Base-by-base conservation (phyloP, 495 filamentous ascomycete genomes). In the Aspergillus bridgeri region DNA sequence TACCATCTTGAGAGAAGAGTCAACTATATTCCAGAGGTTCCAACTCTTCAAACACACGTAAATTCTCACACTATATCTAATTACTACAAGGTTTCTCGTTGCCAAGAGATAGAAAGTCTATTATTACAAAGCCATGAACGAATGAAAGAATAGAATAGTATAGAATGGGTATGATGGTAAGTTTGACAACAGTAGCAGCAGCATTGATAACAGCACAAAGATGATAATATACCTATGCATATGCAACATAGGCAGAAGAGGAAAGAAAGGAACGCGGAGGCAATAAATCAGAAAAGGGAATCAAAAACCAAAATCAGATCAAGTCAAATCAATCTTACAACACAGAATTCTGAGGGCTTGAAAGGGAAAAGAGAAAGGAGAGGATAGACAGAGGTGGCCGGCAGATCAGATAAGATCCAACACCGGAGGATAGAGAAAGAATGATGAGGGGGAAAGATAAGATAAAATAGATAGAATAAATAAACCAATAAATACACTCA, bases 201-300 rank as follows among this genome's bases (percentile, higher is more conserved):
- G 33, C 33, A 38, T 38, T 11, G 33, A 38, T 15, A 38, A 38
- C 33, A 38, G 33, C 33, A 54, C 29, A 47, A 60, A 46, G 58
- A 69, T 67, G 56, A 64, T 61, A 57, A 63, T 68, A 58, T 71
- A 71, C 60, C 65, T 69, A 71, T 73, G 65, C 68, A 73, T 24
- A 43, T 22, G 45, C n/a, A 64, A 59, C 51, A 60, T 60, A 55
- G 27, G 63, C 57, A 57, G 44, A 47, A 46, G 44, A 51, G 22
- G n/a, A 23, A 43, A 52, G 44, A 17, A 38, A 33, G 25, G n/a
- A n/a, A n/a, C n/a, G n/a, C n/a, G n/a, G n/a, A n/a, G n/a, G n/a
- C n/a, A n/a, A n/a, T n/a, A n/a, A 54, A 43, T 33, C 24, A 55
- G 48, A 42, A 57, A 56, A 56, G 57, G 24, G 46, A 47, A 56